Conservation (phyloP, 306 rosid genomes). For the Cucumis hystrix region DNA sequence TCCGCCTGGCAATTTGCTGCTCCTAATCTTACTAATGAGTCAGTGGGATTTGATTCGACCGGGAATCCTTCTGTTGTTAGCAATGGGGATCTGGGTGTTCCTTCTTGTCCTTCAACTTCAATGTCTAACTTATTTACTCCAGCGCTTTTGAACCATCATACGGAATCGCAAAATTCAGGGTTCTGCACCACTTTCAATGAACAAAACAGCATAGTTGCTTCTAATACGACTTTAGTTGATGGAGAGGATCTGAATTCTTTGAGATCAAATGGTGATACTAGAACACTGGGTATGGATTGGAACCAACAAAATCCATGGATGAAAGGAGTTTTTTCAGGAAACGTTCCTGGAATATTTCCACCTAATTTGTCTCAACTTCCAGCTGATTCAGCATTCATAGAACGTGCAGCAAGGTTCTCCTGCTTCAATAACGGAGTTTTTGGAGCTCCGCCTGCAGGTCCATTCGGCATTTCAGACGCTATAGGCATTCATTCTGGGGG, state of each 20-base stretch:
- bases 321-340: conserved; percentile 37
- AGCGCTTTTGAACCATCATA: conserved; percentile 48
- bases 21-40: conserved; percentile 38
- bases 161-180: conserved; percentile 46
- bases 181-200: conserved; percentile 44
- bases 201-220: conserved; percentile 30
- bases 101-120: conserved; percentile 56
- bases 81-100: conserved; percentile 48
- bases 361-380: conserved; percentile 79
- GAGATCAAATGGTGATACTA: conserved; percentile 36
- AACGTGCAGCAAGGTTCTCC: conserved; percentile 79
- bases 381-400: conserved; percentile 75
- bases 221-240: conserved; percentile 27
- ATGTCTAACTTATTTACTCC: conserved; percentile 55
- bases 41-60: conserved; percentile 35
- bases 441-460: conserved; percentile 28
- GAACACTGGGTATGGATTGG: conserved; percentile 56
- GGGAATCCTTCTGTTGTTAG: conserved; percentile 32
- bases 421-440: conserved; percentile 66
- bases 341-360: conserved; percentile 38
- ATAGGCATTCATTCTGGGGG: conserved; percentile 24
- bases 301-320: conserved; percentile 34
- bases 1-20: conserved; percentile 71
- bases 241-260: conserved; percentile 36
- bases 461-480: conserved; percentile 52